These are phyloP conservation scores for Penicillium flavigenum DNA, from an alignment of 495 filamentous ascomycete species.

Conservation along the genomic window DNA sequence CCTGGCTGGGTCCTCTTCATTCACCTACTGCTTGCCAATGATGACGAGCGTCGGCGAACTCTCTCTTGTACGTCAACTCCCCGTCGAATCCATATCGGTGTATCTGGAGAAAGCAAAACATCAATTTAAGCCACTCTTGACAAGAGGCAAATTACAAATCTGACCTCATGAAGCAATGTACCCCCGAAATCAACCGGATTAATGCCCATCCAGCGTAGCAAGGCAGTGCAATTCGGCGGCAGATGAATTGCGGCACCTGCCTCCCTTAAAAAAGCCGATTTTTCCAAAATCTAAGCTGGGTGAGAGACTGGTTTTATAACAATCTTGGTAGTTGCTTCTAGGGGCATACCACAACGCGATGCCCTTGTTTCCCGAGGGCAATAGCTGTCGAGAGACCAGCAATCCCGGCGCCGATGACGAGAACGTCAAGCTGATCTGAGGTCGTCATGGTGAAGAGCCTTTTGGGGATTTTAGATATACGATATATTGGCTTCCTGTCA, in stretches of 20 bases:
- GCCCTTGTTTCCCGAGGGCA: slow-evolving; percentile 32
- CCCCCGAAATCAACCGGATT: slow-evolving; percentile 37
- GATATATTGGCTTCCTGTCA: not conserved
- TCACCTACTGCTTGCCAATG: slow-evolving; percentile 27
- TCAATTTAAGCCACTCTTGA: not conserved
- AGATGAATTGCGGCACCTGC: slow-evolving; percentile 55
- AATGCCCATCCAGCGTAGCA: slow-evolving; percentile 50
- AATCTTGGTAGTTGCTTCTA: not conserved
- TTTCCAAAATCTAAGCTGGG: slow-evolving; percentile 46
- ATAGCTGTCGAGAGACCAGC: slow-evolving; percentile 34
- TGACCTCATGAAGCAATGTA: slow-evolving; percentile 27
- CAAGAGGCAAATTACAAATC: not conserved
- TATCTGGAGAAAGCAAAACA: slow-evolving; percentile 16
- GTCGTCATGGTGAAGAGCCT: not conserved
- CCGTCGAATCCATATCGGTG: slow-evolving; percentile 23
- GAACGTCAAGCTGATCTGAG: slow-evolving; percentile 18
- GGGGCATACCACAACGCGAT: slow-evolving; percentile 30
- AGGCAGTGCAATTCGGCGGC: slow-evolving; percentile 48
- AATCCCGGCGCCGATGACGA: slow-evolving; percentile 34
- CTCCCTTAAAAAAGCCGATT: slow-evolving; percentile 51
- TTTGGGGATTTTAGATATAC: not conserved
- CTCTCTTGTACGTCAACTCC: slow-evolving; percentile 20
- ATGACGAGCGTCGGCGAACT: slow-evolving; percentile 22
- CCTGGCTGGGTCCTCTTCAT: not conserved
- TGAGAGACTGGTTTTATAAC: not conserved